Conservation (phyloP, 129 eudicot genomes). For the Rutidosis leptorrhynchoides region DNA sequence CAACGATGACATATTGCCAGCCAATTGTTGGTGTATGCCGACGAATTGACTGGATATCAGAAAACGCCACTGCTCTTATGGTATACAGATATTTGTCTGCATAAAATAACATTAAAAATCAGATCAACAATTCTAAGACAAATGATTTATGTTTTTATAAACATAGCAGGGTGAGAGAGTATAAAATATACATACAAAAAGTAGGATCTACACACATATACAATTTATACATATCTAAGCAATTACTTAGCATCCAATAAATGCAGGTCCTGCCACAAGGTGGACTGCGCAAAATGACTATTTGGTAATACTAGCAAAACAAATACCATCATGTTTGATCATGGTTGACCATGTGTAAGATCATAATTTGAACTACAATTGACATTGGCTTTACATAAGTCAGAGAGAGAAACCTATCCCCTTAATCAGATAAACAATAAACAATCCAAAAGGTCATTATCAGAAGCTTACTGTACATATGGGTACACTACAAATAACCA, state of each 20-base stretch:
- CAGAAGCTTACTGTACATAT: slow-evolving; percentile 7
- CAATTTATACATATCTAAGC: not conserved
- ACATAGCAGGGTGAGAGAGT: not conserved
- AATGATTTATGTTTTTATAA: slow-evolving; percentile 11
- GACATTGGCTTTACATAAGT: not conserved
- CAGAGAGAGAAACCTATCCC: not conserved
- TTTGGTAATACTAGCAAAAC: not conserved
- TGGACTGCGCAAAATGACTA: not conserved
- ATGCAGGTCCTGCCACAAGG: slow-evolving; percentile 11
- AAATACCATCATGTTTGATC: slow-evolving; percentile 10
- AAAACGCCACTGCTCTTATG: slow-evolving; percentile 70
- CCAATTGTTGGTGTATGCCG: slow-evolving; percentile 96
- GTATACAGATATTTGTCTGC: slow-evolving; percentile 91
- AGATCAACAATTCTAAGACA: slow-evolving; percentile 19
- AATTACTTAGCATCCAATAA: slow-evolving; percentile 2
- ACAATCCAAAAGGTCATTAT: slow-evolving; percentile 1
- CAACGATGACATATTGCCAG: slow-evolving; percentile 90
- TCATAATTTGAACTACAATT: not conserved
- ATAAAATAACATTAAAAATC: slow-evolving; percentile 23
- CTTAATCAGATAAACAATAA: not conserved
- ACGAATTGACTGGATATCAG: slow-evolving; percentile 81
- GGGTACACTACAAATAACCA: slow-evolving; percentile 9
- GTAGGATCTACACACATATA: not conserved
- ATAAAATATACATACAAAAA: not conserved
- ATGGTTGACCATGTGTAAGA: slow-evolving; percentile 1